Evolutionary conservation across 179 eudicot genomes (phyloP).

Genomic region (Silene coronaria): DNA sequence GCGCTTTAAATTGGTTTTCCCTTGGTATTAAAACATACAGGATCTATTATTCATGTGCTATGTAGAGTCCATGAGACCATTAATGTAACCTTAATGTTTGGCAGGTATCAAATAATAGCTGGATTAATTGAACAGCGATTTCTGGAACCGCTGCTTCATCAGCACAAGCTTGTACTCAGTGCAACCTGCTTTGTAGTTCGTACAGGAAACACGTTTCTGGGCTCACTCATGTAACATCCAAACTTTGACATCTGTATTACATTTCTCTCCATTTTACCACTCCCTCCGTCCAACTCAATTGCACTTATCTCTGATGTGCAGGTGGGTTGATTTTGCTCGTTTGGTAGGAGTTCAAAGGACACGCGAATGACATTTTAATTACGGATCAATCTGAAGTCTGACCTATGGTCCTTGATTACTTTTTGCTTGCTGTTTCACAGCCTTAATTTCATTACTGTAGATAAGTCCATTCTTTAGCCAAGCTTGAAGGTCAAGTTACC

Average conservation of each 20-base stretch:
- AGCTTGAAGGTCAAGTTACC: background rate
- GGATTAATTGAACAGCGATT: slow-evolving; percentile 80
- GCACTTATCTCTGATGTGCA: slow-evolving; percentile 11
- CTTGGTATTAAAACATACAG: background rate
- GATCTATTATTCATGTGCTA: no score
- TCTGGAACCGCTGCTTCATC: slow-evolving; percentile 70
- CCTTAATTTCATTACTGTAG: background rate
- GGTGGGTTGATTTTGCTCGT: slow-evolving; percentile 98
- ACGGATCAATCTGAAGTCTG: slow-evolving; percentile 13
- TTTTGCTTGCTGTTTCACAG: slow-evolving; percentile 13
- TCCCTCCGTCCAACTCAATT: no score
- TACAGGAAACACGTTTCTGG: slow-evolving; percentile 89
- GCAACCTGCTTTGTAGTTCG: slow-evolving; percentile 78
- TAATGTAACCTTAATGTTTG: background rate
- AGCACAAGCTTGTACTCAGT: slow-evolving; percentile 64
- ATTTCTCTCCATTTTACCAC: background rate
- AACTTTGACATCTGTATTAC: background rate
- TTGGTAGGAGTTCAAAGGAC: slow-evolving; percentile 75
- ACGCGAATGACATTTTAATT: slow-evolving; percentile 31
- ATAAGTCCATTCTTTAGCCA: background rate
- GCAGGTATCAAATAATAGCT: slow-evolving; percentile 80
- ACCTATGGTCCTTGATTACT: background rate
- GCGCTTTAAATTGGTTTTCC: background rate
- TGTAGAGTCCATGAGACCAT: no score
- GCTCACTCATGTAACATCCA: slow-evolving; percentile 65